These are phyloP conservation scores for Phyllachora maydis DNA, from an alignment of 2,329 filamentous ascomycete species.

Conservation along the genomic window DNA sequence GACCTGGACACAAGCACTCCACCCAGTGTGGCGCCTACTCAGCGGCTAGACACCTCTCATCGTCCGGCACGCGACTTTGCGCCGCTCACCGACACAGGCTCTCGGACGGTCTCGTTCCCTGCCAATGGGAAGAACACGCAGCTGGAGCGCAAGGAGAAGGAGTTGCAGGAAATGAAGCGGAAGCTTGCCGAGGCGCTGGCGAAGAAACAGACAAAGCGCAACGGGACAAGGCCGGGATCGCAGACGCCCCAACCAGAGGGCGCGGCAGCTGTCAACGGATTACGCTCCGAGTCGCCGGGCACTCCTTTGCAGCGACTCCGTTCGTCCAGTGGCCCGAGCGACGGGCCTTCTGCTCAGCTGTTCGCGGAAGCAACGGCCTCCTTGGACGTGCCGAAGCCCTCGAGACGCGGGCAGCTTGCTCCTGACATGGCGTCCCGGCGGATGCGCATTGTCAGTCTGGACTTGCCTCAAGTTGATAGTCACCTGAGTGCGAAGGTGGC, in stretches of 20 bases:
- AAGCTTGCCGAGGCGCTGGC: conserved; percentile 38
- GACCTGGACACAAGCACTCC: conserved; percentile 58
- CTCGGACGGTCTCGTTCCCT: conserved; percentile 19
- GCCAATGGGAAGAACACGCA: conserved; percentile 15
- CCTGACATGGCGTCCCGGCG: conserved; percentile 10
- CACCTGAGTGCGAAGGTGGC: conserved; percentile 20
- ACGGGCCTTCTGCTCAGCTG: conserved; percentile 6
- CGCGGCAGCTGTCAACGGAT: conserved; percentile 11
- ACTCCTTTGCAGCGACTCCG: conserved; percentile 4
- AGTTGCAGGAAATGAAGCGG: conserved; percentile 39
- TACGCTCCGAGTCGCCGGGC: conserved; percentile 3
- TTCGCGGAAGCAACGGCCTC: conserved; percentile 7
- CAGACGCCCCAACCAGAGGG: conserved; percentile 8
- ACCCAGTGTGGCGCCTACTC: too few species aligned
- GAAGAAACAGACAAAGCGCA: conserved; percentile 30
- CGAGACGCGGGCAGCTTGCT: too few species aligned
- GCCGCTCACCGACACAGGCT: conserved; percentile 16
- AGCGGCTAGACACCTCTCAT: too few species aligned
- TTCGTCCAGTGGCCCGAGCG: conserved; percentile 6
- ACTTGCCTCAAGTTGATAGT: conserved; percentile 16
- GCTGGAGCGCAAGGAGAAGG: conserved; percentile 28
- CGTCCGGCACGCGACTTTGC: conserved; percentile 24
- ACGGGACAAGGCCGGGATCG: conserved; percentile 9
- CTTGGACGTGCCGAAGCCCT: too few species aligned
- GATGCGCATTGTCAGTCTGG: conserved; percentile 16